Base-by-base conservation (phyloP, 306 rosid genomes). In the Pterocarpus santalinus region DNA sequence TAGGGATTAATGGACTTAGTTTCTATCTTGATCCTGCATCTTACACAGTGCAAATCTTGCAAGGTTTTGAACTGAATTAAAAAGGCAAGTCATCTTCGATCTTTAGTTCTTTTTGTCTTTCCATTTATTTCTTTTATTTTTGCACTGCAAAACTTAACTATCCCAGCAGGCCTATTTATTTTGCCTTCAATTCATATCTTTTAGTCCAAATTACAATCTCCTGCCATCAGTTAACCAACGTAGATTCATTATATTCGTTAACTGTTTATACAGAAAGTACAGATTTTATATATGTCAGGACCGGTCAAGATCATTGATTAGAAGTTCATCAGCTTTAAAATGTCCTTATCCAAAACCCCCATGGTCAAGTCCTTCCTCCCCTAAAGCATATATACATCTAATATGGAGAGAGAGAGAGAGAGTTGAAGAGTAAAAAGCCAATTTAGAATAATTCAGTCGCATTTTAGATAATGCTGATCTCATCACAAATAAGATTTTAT, bases 11-110 rank as follows among this genome's bases (percentile, higher is more conserved):
- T 51, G 53, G 28, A 36, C 15, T 46, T 30, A 58, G 35, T 34
- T 51, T 68, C 69, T 32, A 52, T 15, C 53, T 47, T 58, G 46
- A 72, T 67, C 73, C 28, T 22, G 28, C 69, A 34, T 63, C 68
- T 69, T 15, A 68, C 17, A 43, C 7, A 17, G 53, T 52, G 38
- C 63, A 77, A 58, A 57, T 16, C 35, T 44, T 65, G 41, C 61
- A 3, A 9, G 33, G 36, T 56, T 44, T 65, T 80, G 52, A 62
- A 52, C 61, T 57, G 65, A 33, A 66, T 35, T 12, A 34, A 67
- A 38, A 77, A 63, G 46, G 35, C 30, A 55, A 30, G 51, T 28
- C 46, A 61, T 9, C 36, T 57, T 51, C 41, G 10, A 53, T 28
- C 13, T 7, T 34, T 51, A 15, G 13, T 57, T 69, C 17, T 43